These are phyloP conservation scores for Irpex sp. DNA, from an alignment of 1,284 basidiomycete species.

Conservation along the genomic window DNA sequence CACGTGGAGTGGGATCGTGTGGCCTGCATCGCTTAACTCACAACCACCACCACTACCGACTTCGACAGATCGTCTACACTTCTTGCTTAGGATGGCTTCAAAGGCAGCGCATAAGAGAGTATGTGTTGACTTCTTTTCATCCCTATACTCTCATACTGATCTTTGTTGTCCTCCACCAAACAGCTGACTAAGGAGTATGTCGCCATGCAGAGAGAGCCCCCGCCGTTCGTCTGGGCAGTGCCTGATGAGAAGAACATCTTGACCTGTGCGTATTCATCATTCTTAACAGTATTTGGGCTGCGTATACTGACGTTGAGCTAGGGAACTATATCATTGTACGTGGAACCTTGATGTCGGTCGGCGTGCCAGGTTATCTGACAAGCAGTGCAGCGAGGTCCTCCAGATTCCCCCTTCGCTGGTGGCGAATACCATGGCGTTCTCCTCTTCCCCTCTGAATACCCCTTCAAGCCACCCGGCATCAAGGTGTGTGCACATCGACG, in stretches of 20 bases:
- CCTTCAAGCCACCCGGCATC: slow-evolving; percentile 94
- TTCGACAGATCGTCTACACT: background rate
- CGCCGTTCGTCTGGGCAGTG: slow-evolving; percentile 90
- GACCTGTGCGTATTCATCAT: slow-evolving; percentile 54
- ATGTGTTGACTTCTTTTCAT: slow-evolving; percentile 27
- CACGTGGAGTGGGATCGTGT: background rate
- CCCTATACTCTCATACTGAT: slow-evolving; percentile 8
- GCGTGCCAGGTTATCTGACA: slow-evolving; percentile 13
- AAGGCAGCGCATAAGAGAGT: slow-evolving; percentile 84
- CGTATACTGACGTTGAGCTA: slow-evolving; percentile 28
- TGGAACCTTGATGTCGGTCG: slow-evolving; percentile 2
- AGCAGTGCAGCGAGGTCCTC: slow-evolving; percentile 74
- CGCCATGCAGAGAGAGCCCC: slow-evolving; percentile 89
- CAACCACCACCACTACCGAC: slow-evolving; percentile 1
- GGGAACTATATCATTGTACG: slow-evolving; percentile 91
- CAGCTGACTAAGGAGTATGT: slow-evolving; percentile 89
- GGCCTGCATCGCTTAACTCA: slow-evolving; percentile 1
- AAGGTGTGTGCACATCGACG: slow-evolving; percentile 51
- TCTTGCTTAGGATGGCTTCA: slow-evolving; percentile 56
- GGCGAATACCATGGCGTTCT: slow-evolving; percentile 93
- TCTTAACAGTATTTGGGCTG: background rate
- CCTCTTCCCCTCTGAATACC: slow-evolving; percentile 89
- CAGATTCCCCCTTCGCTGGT: slow-evolving; percentile 88
- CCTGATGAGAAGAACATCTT: slow-evolving; percentile 97
- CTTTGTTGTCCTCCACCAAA: slow-evolving; percentile 11